Evolutionary conservation across 495 filamentous ascomycete species (phyloP), one percentile per base, ranked within the genome.

Genomic region (Penicillium samsonianum): DNA sequence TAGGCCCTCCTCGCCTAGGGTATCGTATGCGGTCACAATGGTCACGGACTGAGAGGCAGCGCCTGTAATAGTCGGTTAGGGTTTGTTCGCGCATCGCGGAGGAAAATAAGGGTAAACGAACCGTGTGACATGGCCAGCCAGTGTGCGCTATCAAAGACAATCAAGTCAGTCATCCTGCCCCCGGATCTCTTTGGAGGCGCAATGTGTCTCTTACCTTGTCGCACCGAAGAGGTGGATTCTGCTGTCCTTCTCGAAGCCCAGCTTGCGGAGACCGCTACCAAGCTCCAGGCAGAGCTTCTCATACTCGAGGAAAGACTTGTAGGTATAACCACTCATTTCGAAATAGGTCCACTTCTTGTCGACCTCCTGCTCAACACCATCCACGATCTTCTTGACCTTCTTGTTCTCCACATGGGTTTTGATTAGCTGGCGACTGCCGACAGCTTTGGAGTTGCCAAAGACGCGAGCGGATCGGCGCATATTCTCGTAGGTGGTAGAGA

Each of bases 1-100:
- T 64, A 98, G 74, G 31, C 94, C 94, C 59, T 95, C 91, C 75
- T 96, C 91, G 30, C 94, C 94, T 26, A 98, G 85, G 9, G 93
- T 97, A 74, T 98, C 94, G 70, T 99, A 99, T 4, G 95, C 93
- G 26, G 95, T 99, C 37, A 98, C 94, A 59, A 98, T 93, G 47
- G 91, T 84, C 70, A 98, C 82, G 9, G 91, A 93, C 76, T 99
- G 95, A n/a, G 94, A 95, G 41, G 86, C 80, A 65, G 87, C 87
- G 46, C 73, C 73, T 75, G 45, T 48, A 50, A 9, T 19, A 53
- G 44, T 28, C 30, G 4, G 44, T 44, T 33, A 60, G 41, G 35
- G 28, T 33, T 23, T 16, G 14, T 16, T 50, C 10, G 16, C 31
- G 12, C 6, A 2, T 17, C n/a, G 30, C 17, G 4, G 16, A 50